These are phyloP conservation scores for Candida sanyaensis DNA, from an alignment of 1,139 yeast species.

Conservation along the genomic window DNA sequence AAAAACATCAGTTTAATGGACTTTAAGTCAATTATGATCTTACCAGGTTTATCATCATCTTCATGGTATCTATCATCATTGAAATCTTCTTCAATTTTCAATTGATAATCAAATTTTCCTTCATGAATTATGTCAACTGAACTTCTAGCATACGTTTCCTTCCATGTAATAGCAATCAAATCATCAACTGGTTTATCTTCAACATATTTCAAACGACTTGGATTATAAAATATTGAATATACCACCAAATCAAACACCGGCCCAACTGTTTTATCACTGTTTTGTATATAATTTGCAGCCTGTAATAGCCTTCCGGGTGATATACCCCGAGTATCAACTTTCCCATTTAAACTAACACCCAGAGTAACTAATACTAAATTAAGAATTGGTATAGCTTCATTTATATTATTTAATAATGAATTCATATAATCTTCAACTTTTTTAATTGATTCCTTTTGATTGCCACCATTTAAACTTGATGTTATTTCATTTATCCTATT, in stretches of 20 bases:
- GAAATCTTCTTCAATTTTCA: constrained; percentile 59
- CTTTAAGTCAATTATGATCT: constrained; percentile 37
- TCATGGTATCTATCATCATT: constrained; percentile 80
- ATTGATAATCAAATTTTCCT: constrained; percentile 30
- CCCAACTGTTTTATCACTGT: constrained; percentile 41
- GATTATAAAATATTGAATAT: constrained; percentile 68
- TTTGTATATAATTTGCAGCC: constrained; percentile 52
- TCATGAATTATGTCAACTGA: constrained; percentile 42
- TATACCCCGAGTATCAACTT: constrained; percentile 47
- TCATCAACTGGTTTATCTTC: constrained; percentile 24
- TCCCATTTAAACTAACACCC: constrained; percentile 62
- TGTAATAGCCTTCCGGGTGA: constrained; percentile 70
- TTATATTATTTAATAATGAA: constrained; percentile 53
- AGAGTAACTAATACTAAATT: constrained; percentile 69
- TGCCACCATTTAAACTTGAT: constrained; percentile 23
- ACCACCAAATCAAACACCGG: constrained; percentile 61
- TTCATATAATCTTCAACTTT: constrained; percentile 53
- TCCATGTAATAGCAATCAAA: constrained; percentile 60
- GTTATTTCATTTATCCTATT: constrained; percentile 40
- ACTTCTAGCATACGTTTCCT: constrained; percentile 68
- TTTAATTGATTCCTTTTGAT: constrained; percentile 44
- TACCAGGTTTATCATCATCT: constrained; percentile 39
- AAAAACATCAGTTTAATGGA: constrained; percentile 60
- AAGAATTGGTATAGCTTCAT: constrained; percentile 70
- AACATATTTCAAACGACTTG: constrained; percentile 43